Evolutionary conservation across 805 yeast genomes (phyloP), one percentile per base, ranked within the genome.

Genomic region (Saturnispora zaruensis): DNA sequence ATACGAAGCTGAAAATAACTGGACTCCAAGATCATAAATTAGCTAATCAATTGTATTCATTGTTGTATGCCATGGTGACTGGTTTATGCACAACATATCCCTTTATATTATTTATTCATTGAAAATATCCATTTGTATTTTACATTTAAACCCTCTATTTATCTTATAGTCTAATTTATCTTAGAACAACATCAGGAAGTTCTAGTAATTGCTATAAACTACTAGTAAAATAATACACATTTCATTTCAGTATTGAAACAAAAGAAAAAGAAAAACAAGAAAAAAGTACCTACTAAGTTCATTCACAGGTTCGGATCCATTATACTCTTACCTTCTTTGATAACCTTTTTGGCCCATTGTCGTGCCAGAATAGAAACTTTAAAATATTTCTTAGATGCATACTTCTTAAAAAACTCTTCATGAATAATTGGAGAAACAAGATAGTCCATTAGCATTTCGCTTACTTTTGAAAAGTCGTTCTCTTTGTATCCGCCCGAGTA

Each of bases 331-430:
- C 75, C 73, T 53, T 76, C 81, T 41, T 70, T 60, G 41, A 68
- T 67, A 48, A 76, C 68, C 59, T 79, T 76, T 62, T 82, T 79
- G 23, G 90, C 93, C 93, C 93, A 85, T 64, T 84, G 85, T 63
- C 91, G 77, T 54, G 93, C 83, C 51, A 84, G 72, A 18, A 84
- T 77, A 51, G 88, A 81, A 25, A 89, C 93, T 66, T 87, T 87
- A 84, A 93, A 79, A 63, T 83, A 89, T 65, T 86, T 84, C 63
- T 88, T 81, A 30, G 93, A 79, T 44, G 96, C 91, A 64, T 93
- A 93, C 69, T 93, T 93, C 63, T 85, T 87, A 72, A 88, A 89
- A 62, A 91, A 88, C 65, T 88, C 96, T 62, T 87, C 96, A 68
- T 90, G 96, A 51, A 80, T 82, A 47, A 89, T 86, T 9, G 96